Evolutionary conservation across 768 basidiomycete genomes (phyloP), one percentile per base, ranked within the genome.

Genomic region (Mycena filopes): DNA sequence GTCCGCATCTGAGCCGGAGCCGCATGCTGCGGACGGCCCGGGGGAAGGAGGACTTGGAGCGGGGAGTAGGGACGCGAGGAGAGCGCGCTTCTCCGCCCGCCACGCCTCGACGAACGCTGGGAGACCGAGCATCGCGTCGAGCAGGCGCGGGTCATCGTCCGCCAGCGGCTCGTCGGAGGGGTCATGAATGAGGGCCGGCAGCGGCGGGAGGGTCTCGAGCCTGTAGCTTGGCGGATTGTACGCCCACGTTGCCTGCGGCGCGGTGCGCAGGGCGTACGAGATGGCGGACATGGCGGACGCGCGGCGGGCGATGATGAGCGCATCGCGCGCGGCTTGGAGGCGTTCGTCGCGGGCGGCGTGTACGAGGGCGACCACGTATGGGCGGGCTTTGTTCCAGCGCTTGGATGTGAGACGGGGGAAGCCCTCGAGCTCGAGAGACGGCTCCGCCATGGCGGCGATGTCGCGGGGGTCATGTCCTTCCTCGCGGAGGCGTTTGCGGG

Each of bases 41-140:
- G n/a, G n/a, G n/a, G n/a, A n/a, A n/a, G n/a, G n/a, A n/a, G n/a
- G n/a, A 33, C 12, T 33, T 12, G 31, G 31, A 33, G 36, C 36
- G 4, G 60, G 43, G 15, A 62, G 55, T 3, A 54, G 36, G 3
- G 72, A 69, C 11, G 60, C 60, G 36, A 73, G 61, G 28, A 68
- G 63, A 13, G 42, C 43, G 47, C 59, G 68, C 51, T 70, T 73
- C 38, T 61, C 50, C 12, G 25, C 25, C 21, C 58, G 49, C 72
- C 72, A 71, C 16, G 62, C 51, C 26, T 50, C 55, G 12, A 73
- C 62, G 41, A 67, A 64, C 26, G 51, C 56, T 9, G 70, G 66
- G 20, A 73, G 64, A 49, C 23, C 50, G 21, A 60, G 26, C 20
- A 59, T 55, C n/a, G 60, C 60, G 25, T 67, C 56, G 6, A 46